Base-by-base conservation (phyloP, 345 rosid species). In the Clarkia xantiana region DNA sequence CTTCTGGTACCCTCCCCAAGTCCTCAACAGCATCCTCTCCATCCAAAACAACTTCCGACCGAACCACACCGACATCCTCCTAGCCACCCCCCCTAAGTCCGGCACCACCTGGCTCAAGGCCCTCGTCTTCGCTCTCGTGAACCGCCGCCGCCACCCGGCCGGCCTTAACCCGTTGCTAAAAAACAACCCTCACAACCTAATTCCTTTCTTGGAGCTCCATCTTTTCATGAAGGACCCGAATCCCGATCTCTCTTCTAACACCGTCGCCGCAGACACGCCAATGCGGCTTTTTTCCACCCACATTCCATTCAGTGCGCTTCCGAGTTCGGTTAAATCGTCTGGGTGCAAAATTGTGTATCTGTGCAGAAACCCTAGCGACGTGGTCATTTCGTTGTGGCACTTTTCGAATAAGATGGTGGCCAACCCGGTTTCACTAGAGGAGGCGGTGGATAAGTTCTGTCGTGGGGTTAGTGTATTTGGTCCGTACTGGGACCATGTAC, bases 301-400 rank as follows among this genome's bases (percentile, higher is more conserved):
- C n/a, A n/a, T n/a, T 57, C 17, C 54, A 16, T 34, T 11, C 7
- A 39, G 29, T 4, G 48, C 54, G 17, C 54, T 57, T 22, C 61
- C 61, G 7, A 9, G n/a, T 11, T 25, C 54, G 22, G 22, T 57
- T 40, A 49, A 17, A 22, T 47, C 40, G 23, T 48, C 61, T 9
- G 17, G 13, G 13, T 57, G 54, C 47, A 57, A 57, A 49, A 18
- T 57, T 17, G 42, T 57, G 18, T 57, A 57, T 39, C 23, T 49
- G 23, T 57, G 55, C 17, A 49, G 61, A 25, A 49, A 57, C 54
- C 61, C 55, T 12, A 57, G 49, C 23, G 61, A 57, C 40, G 41
- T 40, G n/a, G 41, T 49, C 25, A 18, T 57, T 18, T 57, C 61
- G 36, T 16, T 40, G 23, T 57, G 61, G 61, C 61, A 57, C 13